Base-by-base conservation (phyloP, 352 stramenopile genomes). In the Globisporangium paroecandrum region DNA sequence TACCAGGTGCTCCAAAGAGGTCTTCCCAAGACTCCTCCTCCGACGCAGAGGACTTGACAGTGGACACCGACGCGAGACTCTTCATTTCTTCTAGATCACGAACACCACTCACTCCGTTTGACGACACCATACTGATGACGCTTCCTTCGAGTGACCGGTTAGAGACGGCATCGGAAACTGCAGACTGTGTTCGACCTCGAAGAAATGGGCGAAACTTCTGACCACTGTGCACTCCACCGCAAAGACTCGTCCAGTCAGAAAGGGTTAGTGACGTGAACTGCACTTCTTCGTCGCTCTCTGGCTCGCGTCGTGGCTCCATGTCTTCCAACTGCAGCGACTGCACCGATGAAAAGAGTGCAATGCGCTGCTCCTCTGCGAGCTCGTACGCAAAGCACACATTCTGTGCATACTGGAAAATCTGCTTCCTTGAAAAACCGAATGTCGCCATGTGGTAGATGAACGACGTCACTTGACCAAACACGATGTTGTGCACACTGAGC, bases 311-410 rank as follows among this genome's bases (percentile, higher is more conserved):
- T 24, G 54, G 36, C 12, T 38, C 47, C 2, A 12, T 29, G 22
- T 79, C 70, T 22, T 77, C 68, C 4, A 76, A 58, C 5, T 63
- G 58, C 3, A 82, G 65, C 13, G 77, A 77, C 36, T 89, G 75
- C 25, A 93, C 81, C 1, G 81, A 85, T 13, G 82, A 66, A 18
- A 93, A 65, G 32, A 95, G 66, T 58, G 74, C 71, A 15, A 95
- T 91, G 54, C 87, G 83, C 58, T 95, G 87, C 24, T 95, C 85
- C 47, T 95, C 87, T 2, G 74, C 77, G 27, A 95, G 60, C 69
- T 95, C 87, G 64, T 93, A 95, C 1, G 87, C 85, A 68, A 89
- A 93, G 41, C 82, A 87, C 27, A 91, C 83, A 64, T 89, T 90
- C 47, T 87, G 72, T 7, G 84, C 83, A 49, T 87, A 95, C 65